Base-by-base conservation (phyloP, 2,329 filamentous ascomycete genomes). In the Aaosphaeria pasadenensis region DNA sequence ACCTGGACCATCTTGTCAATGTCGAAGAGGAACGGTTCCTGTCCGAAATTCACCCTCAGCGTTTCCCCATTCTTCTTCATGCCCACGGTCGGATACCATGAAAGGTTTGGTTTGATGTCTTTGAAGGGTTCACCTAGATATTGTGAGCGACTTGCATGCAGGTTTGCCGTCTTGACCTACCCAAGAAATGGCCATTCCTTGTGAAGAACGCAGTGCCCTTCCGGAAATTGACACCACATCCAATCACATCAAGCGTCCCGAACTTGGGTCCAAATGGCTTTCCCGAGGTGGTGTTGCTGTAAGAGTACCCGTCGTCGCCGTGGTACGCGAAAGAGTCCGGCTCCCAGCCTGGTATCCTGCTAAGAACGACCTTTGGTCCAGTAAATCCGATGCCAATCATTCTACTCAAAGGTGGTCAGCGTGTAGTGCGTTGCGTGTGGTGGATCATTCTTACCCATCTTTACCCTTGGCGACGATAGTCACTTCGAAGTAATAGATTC, bases 401-500 rank as follows among this genome's bases (percentile, higher is more conserved):
- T 36, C 75, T 69, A 30, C 65, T 67, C 49, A 40, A 40, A 36
- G 30, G 36, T 13, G 41, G 53, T 70, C 51, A 67, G 62, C 50
- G 38, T 45, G 35, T 43, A 35, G 42, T 47, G 32, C 7, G 13
- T 28, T 31, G 7, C 17, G 33, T n/a, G 33, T 9, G n/a, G 33
- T 9, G 33, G 33, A 36, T 36, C 56, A 61, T 30, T 52, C 79
- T 55, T 75, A 85, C 83, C 82, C 83, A 59, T 88, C 86, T 63
- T 86, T 85, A 44, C 81, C 82, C 60, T 85, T 83, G 6, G 83
- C 81, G 44, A 85, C 67, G 42, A 89, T 80, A 6, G 81, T 82
- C 32, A 85, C 77, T 62, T 99, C 94, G 64, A 85, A 99, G 69
- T 99, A 99, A 70, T 96, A 99, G 50, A 99, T 86, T 2, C 94